phyloP scores from a whole-genome alignment of 1,284 basidiomycete species.

The Malassezia restricta region DNA sequence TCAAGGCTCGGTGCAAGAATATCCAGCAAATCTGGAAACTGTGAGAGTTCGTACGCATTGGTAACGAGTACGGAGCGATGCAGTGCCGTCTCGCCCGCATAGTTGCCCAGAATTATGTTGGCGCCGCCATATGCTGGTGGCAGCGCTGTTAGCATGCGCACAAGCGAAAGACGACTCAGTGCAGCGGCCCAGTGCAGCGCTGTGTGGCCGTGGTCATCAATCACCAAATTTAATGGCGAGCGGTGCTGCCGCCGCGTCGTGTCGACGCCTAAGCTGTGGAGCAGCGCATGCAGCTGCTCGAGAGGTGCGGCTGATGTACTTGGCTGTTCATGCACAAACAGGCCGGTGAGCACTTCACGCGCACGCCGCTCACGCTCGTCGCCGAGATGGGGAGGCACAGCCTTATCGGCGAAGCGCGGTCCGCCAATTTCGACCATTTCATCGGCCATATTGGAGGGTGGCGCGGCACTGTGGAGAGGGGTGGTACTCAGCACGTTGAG shows the following conservation, averaged over 20 bases:
- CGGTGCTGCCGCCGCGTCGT: background rate
- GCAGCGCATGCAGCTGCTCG: slow-evolving; percentile 57
- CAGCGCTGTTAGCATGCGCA: slow-evolving; percentile 50
- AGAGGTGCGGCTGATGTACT: slow-evolving; percentile 47
- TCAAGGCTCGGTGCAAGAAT: slow-evolving; percentile 61
- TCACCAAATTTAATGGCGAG: slow-evolving; percentile 48
- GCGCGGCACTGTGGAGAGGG: slow-evolving; percentile 31
- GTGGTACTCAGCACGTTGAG: slow-evolving; percentile 34
- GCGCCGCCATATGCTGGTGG: slow-evolving; percentile 48
- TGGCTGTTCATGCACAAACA: slow-evolving; percentile 36
- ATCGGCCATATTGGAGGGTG: slow-evolving; percentile 20
- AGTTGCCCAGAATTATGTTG: slow-evolving; percentile 53
- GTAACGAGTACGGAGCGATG: slow-evolving; percentile 83
- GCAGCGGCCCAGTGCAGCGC: slow-evolving; percentile 87
- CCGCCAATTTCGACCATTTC: slow-evolving; percentile 13
- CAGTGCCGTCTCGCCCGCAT: slow-evolving; percentile 83
- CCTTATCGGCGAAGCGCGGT: slow-evolving; percentile 40
- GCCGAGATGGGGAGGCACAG: slow-evolving; percentile 27
- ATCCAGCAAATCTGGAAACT: slow-evolving; percentile 60
- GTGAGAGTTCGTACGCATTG: slow-evolving; percentile 64
- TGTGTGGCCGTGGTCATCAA: slow-evolving; percentile 85
- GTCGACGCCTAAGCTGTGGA: slow-evolving; percentile 51
- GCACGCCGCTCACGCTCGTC: slow-evolving; percentile 39
- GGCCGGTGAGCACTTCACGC: slow-evolving; percentile 33
- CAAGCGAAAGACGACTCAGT: slow-evolving; percentile 54